Evolutionary conservation across 768 basidiomycete species (phyloP).

Genomic region (Fistulinella prunicolor): DNA sequence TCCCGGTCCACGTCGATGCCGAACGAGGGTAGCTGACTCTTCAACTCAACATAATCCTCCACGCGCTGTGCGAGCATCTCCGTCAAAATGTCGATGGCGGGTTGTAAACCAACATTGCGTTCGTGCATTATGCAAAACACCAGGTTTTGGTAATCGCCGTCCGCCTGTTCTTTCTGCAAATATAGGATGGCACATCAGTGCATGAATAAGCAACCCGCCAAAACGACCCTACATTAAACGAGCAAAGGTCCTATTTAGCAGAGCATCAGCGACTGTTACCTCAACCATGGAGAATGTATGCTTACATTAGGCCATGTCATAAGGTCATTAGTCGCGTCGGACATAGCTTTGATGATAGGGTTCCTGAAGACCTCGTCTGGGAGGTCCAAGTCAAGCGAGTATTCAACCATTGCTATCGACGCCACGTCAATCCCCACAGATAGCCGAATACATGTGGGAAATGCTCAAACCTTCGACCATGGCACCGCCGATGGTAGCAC

Average conservation of each 20-base stretch:
- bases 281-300: slow-evolving; percentile 5
- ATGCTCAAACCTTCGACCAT: slow-evolving; percentile 36
- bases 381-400: slow-evolving; percentile 37
- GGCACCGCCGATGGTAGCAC: slow-evolving; percentile 36
- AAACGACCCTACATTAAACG: slow-evolving; percentile 29
- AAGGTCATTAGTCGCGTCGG: slow-evolving; percentile 38
- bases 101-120: slow-evolving; percentile 31
- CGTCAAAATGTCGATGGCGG: slow-evolving; percentile 36
- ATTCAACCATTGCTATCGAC: slow-evolving; percentile 34
- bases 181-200: slow-evolving; percentile 4
- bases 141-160: slow-evolving; percentile 40
- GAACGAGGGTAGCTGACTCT: slow-evolving; percentile 34
- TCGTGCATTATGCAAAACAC: slow-evolving; percentile 41
- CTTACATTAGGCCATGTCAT: slow-evolving; percentile 43
- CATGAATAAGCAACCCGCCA: slow-evolving; percentile 4
- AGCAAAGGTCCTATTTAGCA: slow-evolving; percentile 25
- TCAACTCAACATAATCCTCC: slow-evolving; percentile 32
- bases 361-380: slow-evolving; percentile 36
- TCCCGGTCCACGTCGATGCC: slow-evolving; percentile 35
- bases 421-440: background rate
- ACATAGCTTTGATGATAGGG: slow-evolving; percentile 35
- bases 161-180: slow-evolving; percentile 38
- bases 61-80: slow-evolving; percentile 37
- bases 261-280: too few relatives aligned
- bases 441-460: background rate